phyloP scores from a whole-genome alignment of 129 eudicot genomes.

The Lactuca saligna region DNA sequence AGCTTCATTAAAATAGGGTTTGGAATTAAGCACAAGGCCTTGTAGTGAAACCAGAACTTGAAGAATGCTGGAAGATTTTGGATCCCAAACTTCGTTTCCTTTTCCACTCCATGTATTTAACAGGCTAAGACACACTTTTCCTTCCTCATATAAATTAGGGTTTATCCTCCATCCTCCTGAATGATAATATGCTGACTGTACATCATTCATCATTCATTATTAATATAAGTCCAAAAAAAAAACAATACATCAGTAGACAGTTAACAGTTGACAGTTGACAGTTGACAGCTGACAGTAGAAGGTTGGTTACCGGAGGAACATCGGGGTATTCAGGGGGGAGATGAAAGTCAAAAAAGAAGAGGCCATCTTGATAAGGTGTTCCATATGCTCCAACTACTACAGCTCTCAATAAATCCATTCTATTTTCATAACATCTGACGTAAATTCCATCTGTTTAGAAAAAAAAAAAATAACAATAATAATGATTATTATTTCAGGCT shows the following conservation, averaged over 20 bases:
- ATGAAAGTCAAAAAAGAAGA: constrained; percentile 95
- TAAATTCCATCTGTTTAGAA: constrained; percentile 71
- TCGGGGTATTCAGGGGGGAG: constrained; percentile 97
- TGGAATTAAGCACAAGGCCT: constrained; percentile 93
- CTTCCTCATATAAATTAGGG: constrained; percentile 96
- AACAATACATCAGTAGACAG: too few species aligned
- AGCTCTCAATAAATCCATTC: constrained; percentile 96
- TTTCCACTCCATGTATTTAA: constrained; percentile 94
- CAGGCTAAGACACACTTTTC: constrained; percentile 94
- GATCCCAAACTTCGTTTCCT: constrained; percentile 99
- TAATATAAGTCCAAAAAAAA: not conserved
- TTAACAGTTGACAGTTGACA: too few species aligned
- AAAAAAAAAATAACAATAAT: not conserved
- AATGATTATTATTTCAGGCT: not conserved
- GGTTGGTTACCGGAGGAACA: constrained; percentile 81
- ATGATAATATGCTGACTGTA: constrained; percentile 92
- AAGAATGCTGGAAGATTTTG: constrained; percentile 90
- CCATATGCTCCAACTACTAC: constrained; percentile 98
- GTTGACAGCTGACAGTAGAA: not conserved
- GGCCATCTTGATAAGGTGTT: constrained; percentile 97
- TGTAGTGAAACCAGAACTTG: constrained; percentile 97
- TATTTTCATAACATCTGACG: constrained; percentile 90
- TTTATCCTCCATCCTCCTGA: constrained; percentile 99
- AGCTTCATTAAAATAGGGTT: constrained; percentile 98
- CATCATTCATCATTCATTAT: constrained; percentile 8